Evolutionary conservation across 441 rosid species (phyloP), one percentile per base, ranked within the genome.

Genomic region (Euphorbia corollata): DNA sequence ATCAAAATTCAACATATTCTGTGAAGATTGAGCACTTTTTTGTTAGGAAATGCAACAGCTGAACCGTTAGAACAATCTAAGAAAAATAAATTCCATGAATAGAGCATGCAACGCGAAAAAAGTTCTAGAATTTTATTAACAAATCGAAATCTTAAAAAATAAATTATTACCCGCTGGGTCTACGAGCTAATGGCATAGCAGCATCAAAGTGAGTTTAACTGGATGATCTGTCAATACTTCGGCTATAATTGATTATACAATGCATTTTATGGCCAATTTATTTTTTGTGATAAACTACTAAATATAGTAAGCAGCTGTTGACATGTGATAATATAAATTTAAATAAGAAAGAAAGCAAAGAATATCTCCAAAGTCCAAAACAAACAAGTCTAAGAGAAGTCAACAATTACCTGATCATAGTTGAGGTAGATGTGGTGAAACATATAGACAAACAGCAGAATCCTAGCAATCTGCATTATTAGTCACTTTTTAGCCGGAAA

Each of bases 351-450:
- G 5, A 38, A 38, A 38, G 9, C 7, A 38, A 5, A 38, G 41
- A 38, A 8, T 5, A 5, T 8, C 7, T 38, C 32, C 32, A 27
- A 27, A 27, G n/a, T n/a, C n/a, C n/a, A n/a, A n/a, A n/a, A 53
- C 11, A 53, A 18, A 53, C 57, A 53, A 18, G 57, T 53, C 24
- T 18, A 53, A 53, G 57, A 20, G n/a, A n/a, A 20, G 58, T 22
- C 30, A 20, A 50, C 34, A 57, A 27, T 59, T 71, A 81, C 84
- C 83, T 83, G 81, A 66, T 79, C 80, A 32, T 65, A 77, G 73
- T 79, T 81, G 71, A 75, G 70, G 77, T 74, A 80, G 47, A 83
- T 67, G 16, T 81, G 86, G 71, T 80, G 72, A 63, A 83, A 83
- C 64, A 81, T 32, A 69, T 75, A 81, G 27, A 79, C 39, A 71